Conservation (phyloP, 148 eudicot species). For the Nepenthes mirabilis region DNA sequence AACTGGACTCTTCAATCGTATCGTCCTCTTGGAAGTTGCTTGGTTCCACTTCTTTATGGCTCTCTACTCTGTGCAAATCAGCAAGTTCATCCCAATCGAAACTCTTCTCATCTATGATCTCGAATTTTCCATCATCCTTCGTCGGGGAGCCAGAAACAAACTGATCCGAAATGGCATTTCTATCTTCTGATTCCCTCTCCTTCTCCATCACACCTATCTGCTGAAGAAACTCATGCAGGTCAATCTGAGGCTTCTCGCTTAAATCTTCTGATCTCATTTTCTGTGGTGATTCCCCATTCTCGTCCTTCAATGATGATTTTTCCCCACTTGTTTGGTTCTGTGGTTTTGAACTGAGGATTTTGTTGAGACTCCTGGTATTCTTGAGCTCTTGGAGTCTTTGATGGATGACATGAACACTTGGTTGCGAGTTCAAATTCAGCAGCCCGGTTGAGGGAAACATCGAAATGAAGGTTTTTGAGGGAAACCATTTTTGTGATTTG, state of each 20-base stretch:
- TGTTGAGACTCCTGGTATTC: slow-evolving; percentile 21
- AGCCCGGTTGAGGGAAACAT: slow-evolving; percentile 36
- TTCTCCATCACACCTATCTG: slow-evolving; percentile 62
- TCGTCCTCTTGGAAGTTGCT: slow-evolving; percentile 20
- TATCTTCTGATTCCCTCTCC: slow-evolving; percentile 11
- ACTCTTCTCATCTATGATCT: slow-evolving; percentile 12
- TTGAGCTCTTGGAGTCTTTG: slow-evolving; percentile 72
- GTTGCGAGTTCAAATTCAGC: slow-evolving; percentile 74
- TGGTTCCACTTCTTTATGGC: slow-evolving; percentile 18
- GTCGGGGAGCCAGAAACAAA: slow-evolving; percentile 7
- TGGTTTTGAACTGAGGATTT: slow-evolving; percentile 10
- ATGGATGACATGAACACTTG: slow-evolving; percentile 66
- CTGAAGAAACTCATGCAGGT: slow-evolving; percentile 73
- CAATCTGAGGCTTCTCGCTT: slow-evolving; percentile 70
- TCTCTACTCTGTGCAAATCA: slow-evolving; percentile 30
- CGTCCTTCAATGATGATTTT: background rate
- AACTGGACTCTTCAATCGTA: slow-evolving; percentile 24
- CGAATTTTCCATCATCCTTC: slow-evolving; percentile 13
- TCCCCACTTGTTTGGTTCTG: background rate
- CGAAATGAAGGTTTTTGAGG: slow-evolving; percentile 33
- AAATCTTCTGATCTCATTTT: slow-evolving; percentile 1
- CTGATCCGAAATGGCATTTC: slow-evolving; percentile 3
- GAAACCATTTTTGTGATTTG: slow-evolving; percentile 63
- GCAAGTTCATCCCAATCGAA: slow-evolving; percentile 62
- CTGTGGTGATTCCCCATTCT: slow-evolving; percentile 9